These are phyloP conservation scores for Aspergillus candidus DNA, from an alignment of 2,329 filamentous ascomycete species.

Conservation along the genomic window DNA sequence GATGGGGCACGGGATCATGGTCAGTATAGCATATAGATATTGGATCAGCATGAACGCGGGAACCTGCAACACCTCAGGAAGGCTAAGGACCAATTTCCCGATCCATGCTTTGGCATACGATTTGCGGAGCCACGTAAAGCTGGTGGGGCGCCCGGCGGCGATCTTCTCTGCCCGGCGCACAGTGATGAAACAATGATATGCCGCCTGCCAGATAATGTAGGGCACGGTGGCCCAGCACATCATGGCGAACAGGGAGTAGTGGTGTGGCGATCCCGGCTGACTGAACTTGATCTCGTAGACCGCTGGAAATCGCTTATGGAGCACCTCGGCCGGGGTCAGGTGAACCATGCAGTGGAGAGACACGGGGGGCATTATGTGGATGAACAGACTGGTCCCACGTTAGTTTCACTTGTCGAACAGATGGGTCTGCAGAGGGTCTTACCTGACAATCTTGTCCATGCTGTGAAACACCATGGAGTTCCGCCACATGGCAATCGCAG, in stretches of 20 bases:
- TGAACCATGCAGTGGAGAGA: constrained; percentile 91
- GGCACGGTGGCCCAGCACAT: constrained; percentile 89
- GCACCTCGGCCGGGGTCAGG: constrained; percentile 60
- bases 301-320: constrained; percentile 71
- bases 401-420: neutral
- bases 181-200: constrained; percentile 92
- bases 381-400: constrained; percentile 63
- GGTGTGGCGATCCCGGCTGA: constrained; percentile 63
- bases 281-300: constrained; percentile 73
- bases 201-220: constrained; percentile 86
- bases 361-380: constrained; percentile 97
- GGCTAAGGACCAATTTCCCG: constrained; percentile 72
- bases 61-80: constrained; percentile 73
- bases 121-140: constrained; percentile 91
- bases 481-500: constrained; percentile 98
- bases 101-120: constrained; percentile 89
- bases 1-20: constrained; percentile 87
- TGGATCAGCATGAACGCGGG: constrained; percentile 94
- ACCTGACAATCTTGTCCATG: constrained; percentile 92
- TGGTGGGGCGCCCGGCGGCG: constrained; percentile 87
- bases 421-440: constrained; percentile 14
- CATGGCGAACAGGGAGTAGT: constrained; percentile 79
- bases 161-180: constrained; percentile 94
- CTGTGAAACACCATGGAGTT: constrained; percentile 98
- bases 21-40: constrained; percentile 81